Evolutionary conservation across 352 stramenopile genomes (phyloP).

Genomic region (Pythium insidiosum): DNA sequence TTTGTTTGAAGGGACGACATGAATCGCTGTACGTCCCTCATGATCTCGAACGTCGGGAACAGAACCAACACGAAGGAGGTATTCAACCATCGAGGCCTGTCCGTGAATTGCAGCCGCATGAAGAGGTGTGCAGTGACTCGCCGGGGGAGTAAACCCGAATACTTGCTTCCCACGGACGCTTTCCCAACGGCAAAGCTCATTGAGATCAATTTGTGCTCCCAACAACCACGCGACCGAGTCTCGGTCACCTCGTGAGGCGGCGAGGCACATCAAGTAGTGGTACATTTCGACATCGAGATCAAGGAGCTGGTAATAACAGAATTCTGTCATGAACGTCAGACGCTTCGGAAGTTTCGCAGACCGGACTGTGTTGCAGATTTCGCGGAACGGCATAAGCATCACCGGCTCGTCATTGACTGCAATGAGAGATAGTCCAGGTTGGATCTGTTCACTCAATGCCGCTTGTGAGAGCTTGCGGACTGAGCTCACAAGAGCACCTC

Average conservation of each 20-base stretch:
- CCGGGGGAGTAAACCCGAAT: constrained; percentile 55
- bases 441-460: constrained; percentile 56
- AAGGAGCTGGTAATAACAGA: constrained; percentile 81
- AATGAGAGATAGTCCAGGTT: constrained; percentile 66
- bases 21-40: constrained; percentile 51
- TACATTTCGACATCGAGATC: constrained; percentile 74
- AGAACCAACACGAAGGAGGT: constrained; percentile 38
- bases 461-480: constrained; percentile 79
- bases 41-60: constrained; percentile 54
- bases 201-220: constrained; percentile 45
- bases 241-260: constrained; percentile 55
- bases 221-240: constrained; percentile 58
- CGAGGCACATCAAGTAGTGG: constrained; percentile 68
- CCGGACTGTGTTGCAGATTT: constrained; percentile 57
- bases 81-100: constrained; percentile 53
- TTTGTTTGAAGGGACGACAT: constrained; percentile 32
- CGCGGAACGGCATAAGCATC: constrained; percentile 67
- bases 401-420: constrained; percentile 81
- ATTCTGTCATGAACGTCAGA: constrained; percentile 77
- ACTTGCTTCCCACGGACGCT: constrained; percentile 60
- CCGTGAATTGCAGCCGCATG: constrained; percentile 56
- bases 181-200: constrained; percentile 64
- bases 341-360: constrained; percentile 66
- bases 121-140: constrained; percentile 41
- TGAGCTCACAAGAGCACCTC: constrained; percentile 66